Evolutionary conservation across 2,329 filamentous ascomycete genomes (phyloP), one percentile per base, ranked within the genome.

Genomic region (Colletotrichum echinochloae): DNA sequence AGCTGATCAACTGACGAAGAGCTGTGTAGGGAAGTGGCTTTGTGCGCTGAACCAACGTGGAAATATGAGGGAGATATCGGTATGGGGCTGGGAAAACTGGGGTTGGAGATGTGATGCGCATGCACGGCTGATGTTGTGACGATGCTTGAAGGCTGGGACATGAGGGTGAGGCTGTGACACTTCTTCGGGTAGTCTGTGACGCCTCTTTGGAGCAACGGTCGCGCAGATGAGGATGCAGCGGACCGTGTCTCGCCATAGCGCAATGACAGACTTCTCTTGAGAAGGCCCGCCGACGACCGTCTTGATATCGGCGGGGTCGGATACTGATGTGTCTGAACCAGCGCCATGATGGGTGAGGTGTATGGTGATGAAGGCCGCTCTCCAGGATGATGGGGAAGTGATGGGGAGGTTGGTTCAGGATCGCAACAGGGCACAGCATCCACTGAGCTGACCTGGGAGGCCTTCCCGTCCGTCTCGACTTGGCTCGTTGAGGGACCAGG

Each of bases 81-180:
- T 78, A 87, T 86, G 85, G 81, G 78, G 14, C 79, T 81, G 80
- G 83, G 84, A 76, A 85, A 85, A 87, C 62, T 70, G 74, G 91
- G 91, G 72, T 91, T 92, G 75, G 91, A 93, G 75, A 93, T 87
- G 80, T 93, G 89, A 74, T 86, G 84, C 79, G 90, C 91, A 82
- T 89, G 85, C 76, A 92, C 89, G 77, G 84, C 84, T 69, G 86
- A 87, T 75, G 88, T 88, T 74, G 88, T 89, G 75, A 91, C 87
- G 76, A 91, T 84, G 78, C 86, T 89, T 74, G 90, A 89, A 76
- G 92, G 83, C 75, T 92, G 89, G 75, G 87, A 85, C 75, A 86
- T 81, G 61, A 84, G 76, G 61, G 85, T 86, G 64, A 80, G 78
- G 74, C 81, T 83, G 70, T 82, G 83, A 76, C 79, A 78, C 75